Percentiles rank a stretch among this genome's conserved stretches.
These are phyloP conservation scores for Lentinula sp. DNA, from an alignment of 768 basidiomycete species.

Conservation along the genomic window DNA sequence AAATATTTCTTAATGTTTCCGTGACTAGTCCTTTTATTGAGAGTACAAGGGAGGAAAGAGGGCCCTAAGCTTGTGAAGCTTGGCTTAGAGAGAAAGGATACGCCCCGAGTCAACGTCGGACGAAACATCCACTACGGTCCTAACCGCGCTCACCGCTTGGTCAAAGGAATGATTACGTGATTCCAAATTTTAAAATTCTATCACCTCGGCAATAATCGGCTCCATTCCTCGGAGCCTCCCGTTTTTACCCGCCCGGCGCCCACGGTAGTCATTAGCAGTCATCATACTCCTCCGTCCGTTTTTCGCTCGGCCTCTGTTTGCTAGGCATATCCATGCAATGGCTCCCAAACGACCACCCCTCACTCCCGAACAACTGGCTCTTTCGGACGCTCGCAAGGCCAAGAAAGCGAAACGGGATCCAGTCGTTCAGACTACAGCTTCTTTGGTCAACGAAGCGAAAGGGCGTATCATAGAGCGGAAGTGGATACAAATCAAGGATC, in stretches of 20 bases:
- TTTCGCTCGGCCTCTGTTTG: not conserved
- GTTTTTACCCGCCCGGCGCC: not conserved
- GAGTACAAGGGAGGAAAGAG: not conserved
- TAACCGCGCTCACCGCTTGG: not conserved
- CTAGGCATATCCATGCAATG: slow-evolving; percentile 7
- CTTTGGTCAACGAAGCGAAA: slow-evolving; percentile 11
- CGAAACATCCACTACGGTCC: not conserved
- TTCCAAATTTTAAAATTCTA: not conserved
- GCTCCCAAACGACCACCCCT: slow-evolving; percentile 18
- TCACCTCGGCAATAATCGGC: not conserved
- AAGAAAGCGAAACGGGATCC: slow-evolving; percentile 27
- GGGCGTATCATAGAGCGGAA: slow-evolving; percentile 25
- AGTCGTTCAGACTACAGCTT: not conserved
- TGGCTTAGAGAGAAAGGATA: not conserved
- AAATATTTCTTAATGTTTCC: not conserved
- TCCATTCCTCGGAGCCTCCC: not conserved
- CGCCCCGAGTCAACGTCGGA: not conserved
- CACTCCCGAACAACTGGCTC: slow-evolving; percentile 52
- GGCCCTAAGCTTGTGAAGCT: not conserved
- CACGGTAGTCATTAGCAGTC: not conserved
- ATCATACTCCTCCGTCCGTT: not conserved
- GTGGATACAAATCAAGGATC: slow-evolving; percentile 30
- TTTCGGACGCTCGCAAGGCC: slow-evolving; percentile 46
- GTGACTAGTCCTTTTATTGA: not conserved
- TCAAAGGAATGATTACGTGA: not conserved